A percentile compares a stretch with the other conserved stretches of the same genome.
phyloP scores from a whole-genome alignment of 116 monocot species.

The Trichopus zeylanicus region DNA sequence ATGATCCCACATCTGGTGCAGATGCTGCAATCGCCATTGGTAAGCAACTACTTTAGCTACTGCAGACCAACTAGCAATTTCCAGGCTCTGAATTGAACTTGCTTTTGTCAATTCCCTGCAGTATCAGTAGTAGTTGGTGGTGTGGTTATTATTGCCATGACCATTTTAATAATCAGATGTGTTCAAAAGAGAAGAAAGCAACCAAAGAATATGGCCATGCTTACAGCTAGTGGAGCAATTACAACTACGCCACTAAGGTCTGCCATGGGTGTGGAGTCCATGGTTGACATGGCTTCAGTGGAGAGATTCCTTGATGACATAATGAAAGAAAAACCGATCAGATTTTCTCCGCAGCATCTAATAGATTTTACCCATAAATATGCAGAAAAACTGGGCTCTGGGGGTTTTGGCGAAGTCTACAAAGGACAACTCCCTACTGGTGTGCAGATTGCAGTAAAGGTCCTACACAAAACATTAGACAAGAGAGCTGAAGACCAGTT shows the following conservation, averaged over 20 bases:
- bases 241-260: background rate
- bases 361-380: conserved; percentile 14
- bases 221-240: background rate
- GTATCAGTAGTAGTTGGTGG: background rate
- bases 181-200: background rate
- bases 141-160: conserved; percentile 3
- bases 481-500: conserved; percentile 27
- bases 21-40: background rate
- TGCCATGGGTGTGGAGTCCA: background rate
- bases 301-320: conserved; percentile 20
- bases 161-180: background rate
- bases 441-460: conserved; percentile 17
- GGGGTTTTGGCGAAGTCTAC: conserved; percentile 26
- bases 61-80: background rate
- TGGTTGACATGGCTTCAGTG: conserved; percentile 1
- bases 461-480: conserved; percentile 3
- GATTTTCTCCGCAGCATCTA: conserved; percentile 17
- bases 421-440: conserved; percentile 21
- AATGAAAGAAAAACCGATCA: conserved; percentile 16
- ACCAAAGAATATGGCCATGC: background rate
- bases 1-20: too few relatives aligned
- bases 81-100: background rate
- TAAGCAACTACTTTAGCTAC: background rate
- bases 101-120: background rate
- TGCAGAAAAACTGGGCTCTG: conserved; percentile 12